A percentile compares a stretch with the other conserved stretches of the same genome.
Evolutionary conservation across 2,329 filamentous ascomycete genomes (phyloP).

Genomic region (Fusarium foetens): DNA sequence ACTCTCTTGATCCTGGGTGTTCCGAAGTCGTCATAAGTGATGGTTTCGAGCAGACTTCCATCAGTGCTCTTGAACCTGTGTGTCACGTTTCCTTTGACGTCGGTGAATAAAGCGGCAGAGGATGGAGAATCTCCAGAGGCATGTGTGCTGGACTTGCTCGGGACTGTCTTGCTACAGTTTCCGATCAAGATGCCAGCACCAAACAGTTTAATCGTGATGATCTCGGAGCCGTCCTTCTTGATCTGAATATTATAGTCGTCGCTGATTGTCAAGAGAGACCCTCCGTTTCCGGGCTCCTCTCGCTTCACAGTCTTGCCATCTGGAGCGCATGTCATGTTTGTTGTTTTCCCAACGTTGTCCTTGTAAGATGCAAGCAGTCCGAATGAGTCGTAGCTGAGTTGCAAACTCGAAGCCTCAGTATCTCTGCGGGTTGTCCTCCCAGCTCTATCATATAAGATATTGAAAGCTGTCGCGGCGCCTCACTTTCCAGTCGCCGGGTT

Average conservation of each 20-base stretch:
- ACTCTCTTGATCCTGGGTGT: neutral
- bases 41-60: neutral
- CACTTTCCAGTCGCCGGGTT: neutral
- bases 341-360: neutral
- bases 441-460: neutral
- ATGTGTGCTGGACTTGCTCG: neutral
- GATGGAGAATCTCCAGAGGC: too few species aligned
- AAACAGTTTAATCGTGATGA: neutral
- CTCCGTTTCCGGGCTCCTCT: neutral
- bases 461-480: neutral
- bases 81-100: neutral
- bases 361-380: neutral
- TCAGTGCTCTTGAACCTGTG: neutral
- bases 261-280: neutral
- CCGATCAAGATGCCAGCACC: neutral
- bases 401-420: neutral
- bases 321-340: neutral
- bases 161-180: too few species aligned
- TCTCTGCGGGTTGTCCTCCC: neutral
- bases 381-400: neutral
- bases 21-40: neutral
- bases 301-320: neutral
- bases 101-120: neutral
- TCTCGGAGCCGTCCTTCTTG: neutral
- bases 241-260: neutral